Evolutionary conservation across 768 basidiomycete genomes (phyloP), one percentile per base, ranked within the genome.

Genomic region (Mycena sanguinolenta): DNA sequence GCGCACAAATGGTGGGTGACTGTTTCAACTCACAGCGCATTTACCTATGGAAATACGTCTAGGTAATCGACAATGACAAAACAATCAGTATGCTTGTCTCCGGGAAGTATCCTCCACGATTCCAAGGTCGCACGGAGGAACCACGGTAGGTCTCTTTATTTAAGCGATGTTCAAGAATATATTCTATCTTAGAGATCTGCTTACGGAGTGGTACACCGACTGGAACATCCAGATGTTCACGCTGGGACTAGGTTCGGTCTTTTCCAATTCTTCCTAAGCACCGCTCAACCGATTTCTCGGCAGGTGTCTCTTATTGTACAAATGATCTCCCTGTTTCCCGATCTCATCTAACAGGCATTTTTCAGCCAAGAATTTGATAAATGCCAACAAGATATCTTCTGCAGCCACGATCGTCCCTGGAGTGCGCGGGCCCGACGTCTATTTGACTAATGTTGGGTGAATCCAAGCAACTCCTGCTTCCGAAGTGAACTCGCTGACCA

Each of bases 61-160:
- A 70, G 72, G 72, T 73, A 10, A 75, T 75, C 28, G 72, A 75
- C 16, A 73, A 75, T 46, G 74, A 75, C 50, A 73, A 71, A 61
- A 67, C 69, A 21, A 75, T 75, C 57, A 75, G 74, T 57, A 71
- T 39, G 39, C 58, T 75, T 1, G 71, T 75, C 32, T 73, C 72
- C 0, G 74, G 72, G n/a, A 69, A 75, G 54, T 75, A 75, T 44
- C 74, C 74, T 14, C 63, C 66, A 4, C 63, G 67, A 9, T 75
- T 71, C 27, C 46, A 67, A 36, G 72, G 69, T 23, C 69, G 74
- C 57, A 73, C 71, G 61, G 72, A 75, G 55, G 63, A 69, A 49
- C 69, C 74, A 17, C 69, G 62, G 74, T 75, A 32, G 27, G 63
- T 61, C 32, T 57, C 12, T 28, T 13, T 21, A 16, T 5, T 19